Evolutionary conservation across 495 filamentous ascomycete species (phyloP), one percentile per base, ranked within the genome.

Genomic region (Aspergillus ellipticus): DNA sequence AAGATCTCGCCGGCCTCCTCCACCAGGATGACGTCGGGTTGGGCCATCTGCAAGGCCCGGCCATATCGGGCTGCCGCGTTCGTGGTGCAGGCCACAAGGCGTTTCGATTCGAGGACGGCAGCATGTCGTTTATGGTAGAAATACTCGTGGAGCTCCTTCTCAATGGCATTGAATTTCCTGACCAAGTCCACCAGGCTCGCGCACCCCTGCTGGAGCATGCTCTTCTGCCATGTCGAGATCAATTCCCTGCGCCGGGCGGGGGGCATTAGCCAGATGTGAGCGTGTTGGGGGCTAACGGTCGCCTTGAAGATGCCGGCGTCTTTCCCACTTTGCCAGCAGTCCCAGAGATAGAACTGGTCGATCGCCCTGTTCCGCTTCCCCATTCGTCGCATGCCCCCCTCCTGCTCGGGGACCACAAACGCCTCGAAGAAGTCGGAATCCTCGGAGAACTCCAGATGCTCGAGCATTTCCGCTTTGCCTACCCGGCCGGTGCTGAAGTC

Each of bases 1-100:
- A 92, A 66, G 21, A 92, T 88, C 59, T 94, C 89, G 6, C 89
- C 89, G 3, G 89, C 89, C 60, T 94, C 89, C 63, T 94, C 89
- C 0, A 90, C 80, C 0, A 93, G 60, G 0, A 73, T 51, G 19
- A 71, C 61, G 0, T 58, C 65, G 3, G 65, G 65, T 6, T 61
- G 54, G 9, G 54, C 54, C 13, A 74, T 39, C 69, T 70, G 33
- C 76, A 93, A 66, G 28, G 81, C 72, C 7, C 75, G 59, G 3
- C 70, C 58, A 55, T 86, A 80, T 64, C 79, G 89, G 3, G 89
- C 88, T 0, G 89, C 87, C 3, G 71, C 87, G 0, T 85, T 92
- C 1, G 89, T 92, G 1, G 89, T 93, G 61, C 86, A 89, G 0
- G 78, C 87, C 42, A 95, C 85, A 17, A 95, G 79, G 6, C 33